These are phyloP conservation scores for Aspergillus neotritici DNA, from an alignment of 2,329 filamentous ascomycete species.

Conservation along the genomic window DNA sequence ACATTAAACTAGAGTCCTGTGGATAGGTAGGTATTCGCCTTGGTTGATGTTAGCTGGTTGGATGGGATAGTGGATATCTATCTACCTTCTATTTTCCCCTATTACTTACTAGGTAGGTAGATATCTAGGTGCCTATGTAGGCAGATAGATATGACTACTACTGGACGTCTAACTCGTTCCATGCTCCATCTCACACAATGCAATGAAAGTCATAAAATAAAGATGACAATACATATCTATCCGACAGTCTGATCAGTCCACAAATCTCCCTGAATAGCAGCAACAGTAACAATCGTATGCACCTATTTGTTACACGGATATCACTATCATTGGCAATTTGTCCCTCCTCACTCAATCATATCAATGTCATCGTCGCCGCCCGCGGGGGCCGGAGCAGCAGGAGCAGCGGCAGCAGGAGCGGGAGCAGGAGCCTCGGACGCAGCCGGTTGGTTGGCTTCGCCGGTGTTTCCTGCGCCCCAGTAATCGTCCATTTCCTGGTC, in stretches of 20 bases:
- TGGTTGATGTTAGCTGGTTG: too few species aligned
- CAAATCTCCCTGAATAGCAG: background rate
- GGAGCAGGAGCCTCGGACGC: conserved; percentile 22
- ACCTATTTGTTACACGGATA: too few species aligned
- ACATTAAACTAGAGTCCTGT: too few species aligned
- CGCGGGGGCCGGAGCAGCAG: conserved; percentile 29
- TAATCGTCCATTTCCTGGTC: conserved; percentile 98
- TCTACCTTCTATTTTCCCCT: too few species aligned
- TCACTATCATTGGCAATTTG: background rate
- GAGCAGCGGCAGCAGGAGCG: conserved; percentile 26
- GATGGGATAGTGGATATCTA: too few species aligned
- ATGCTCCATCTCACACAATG: background rate
- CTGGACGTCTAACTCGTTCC: too few species aligned
- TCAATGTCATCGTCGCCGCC: conserved; percentile 56
- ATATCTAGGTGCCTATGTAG: too few species aligned
- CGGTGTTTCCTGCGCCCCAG: conserved; percentile 53
- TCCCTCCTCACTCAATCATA: conserved; percentile 57
- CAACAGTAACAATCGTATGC: background rate
- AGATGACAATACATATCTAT: background rate
- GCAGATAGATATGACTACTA: too few species aligned
- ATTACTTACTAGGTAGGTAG: too few species aligned
- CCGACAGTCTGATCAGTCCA: conserved; percentile 2
- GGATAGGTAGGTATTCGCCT: too few species aligned
- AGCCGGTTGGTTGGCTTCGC: conserved; percentile 33
- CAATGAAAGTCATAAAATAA: background rate